phyloP scores from a whole-genome alignment of 2,329 filamentous ascomycete genomes.

The Penicillium sp. region DNA sequence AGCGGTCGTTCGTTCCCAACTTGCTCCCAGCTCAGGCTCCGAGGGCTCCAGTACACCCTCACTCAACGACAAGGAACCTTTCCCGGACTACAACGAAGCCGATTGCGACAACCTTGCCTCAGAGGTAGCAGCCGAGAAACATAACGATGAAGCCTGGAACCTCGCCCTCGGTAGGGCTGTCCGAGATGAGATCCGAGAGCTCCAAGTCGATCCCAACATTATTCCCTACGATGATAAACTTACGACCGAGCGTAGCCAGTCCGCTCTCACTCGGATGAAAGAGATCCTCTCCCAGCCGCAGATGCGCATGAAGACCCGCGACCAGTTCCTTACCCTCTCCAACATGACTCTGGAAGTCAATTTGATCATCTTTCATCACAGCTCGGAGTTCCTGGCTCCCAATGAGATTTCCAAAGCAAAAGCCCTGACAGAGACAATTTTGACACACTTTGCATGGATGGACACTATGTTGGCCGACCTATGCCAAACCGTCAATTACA shows the following conservation, averaged over 20 bases:
- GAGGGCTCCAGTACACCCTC: not conserved
- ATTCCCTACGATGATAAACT: not conserved
- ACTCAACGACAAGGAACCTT: conserved; percentile 20
- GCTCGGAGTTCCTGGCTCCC: conserved; percentile 9
- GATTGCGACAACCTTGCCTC: conserved; percentile 11
- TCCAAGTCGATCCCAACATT: conserved; percentile 16
- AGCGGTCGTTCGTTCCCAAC: conserved; percentile 12
- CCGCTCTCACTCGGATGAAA: conserved; percentile 19
- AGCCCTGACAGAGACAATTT: conserved; percentile 13
- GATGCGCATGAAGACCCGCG: conserved; percentile 11
- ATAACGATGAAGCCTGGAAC: conserved; percentile 24
- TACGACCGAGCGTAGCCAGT: conserved; percentile 2
- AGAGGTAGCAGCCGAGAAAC: conserved; percentile 5
- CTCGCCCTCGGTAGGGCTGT: conserved; percentile 24
- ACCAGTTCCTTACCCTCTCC: conserved; percentile 22
- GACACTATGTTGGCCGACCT: conserved; percentile 16
- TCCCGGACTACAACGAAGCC: conserved; percentile 28
- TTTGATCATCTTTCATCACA: conserved; percentile 22
- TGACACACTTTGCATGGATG: conserved; percentile 15
- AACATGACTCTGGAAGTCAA: conserved; percentile 27
- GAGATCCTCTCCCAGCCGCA: conserved; percentile 12
- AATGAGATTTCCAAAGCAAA: conserved; percentile 12
- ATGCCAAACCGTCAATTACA: conserved; percentile 5
- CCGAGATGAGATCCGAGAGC: conserved; percentile 21
- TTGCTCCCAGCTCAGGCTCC: conserved; percentile 10